Percentiles rank a stretch among this genome's conserved stretches.
Conservation (phyloP, 2,329 filamentous ascomycete genomes). For the Paraphaeosphaeria minitans region DNA sequence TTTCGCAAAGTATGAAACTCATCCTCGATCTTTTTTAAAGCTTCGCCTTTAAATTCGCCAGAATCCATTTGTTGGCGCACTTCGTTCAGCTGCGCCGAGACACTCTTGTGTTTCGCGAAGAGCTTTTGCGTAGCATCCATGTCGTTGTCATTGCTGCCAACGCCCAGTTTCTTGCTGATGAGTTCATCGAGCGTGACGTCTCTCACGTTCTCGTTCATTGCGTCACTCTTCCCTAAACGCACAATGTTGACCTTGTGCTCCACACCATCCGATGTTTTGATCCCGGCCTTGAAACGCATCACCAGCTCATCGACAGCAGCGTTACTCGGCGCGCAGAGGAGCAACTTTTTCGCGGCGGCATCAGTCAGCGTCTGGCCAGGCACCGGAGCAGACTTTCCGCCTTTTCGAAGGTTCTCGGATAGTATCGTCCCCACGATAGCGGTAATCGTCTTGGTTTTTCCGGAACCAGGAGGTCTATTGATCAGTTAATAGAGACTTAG, state of each 20-base stretch:
- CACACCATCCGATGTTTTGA: slow-evolving; percentile 76
- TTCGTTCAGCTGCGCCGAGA: slow-evolving; percentile 69
- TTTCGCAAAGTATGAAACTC: slow-evolving; percentile 79
- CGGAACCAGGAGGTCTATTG: slow-evolving; percentile 83
- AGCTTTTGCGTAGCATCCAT: slow-evolving; percentile 65
- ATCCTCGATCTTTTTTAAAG: slow-evolving; percentile 70
- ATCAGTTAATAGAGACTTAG: slow-evolving; percentile 23
- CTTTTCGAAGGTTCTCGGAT: slow-evolving; percentile 60
- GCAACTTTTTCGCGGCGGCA: slow-evolving; percentile 75
- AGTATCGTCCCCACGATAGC: slow-evolving; percentile 92
- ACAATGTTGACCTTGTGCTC: slow-evolving; percentile 82
- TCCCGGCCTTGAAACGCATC: slow-evolving; percentile 84
- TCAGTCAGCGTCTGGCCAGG: slow-evolving; percentile 42
- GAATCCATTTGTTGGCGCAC: slow-evolving; percentile 71
- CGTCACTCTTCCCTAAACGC: slow-evolving; percentile 87
- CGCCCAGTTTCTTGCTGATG: slow-evolving; percentile 72
- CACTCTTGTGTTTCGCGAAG: slow-evolving; percentile 68
- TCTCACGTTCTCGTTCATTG: slow-evolving; percentile 84
- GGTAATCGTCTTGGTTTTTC: slow-evolving; percentile 97
- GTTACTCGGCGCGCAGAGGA: slow-evolving; percentile 98
- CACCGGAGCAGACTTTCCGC: slow-evolving; percentile 53
- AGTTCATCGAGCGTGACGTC: slow-evolving; percentile 94
- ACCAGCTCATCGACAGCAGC: slow-evolving; percentile 96
- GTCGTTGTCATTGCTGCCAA: slow-evolving; percentile 48
- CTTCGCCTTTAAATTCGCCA: slow-evolving; percentile 64